These are phyloP conservation scores for Xylaria hypoxylon DNA, from an alignment of 2,329 filamentous ascomycete genomes.

Conservation along the genomic window DNA sequence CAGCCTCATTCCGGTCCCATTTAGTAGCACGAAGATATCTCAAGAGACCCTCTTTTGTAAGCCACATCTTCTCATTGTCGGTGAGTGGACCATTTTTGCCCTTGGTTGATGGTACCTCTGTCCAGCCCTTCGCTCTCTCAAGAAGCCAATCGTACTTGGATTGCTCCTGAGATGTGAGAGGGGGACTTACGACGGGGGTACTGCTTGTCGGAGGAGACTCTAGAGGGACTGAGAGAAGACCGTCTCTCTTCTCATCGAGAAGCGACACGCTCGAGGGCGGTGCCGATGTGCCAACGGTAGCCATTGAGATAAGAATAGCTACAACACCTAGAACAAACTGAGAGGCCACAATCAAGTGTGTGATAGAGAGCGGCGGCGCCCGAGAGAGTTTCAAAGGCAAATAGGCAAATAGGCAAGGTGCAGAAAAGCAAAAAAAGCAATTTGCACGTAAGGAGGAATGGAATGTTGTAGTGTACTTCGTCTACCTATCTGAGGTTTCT, in stretches of 20 bases:
- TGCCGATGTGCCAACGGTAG: conserved; percentile 28
- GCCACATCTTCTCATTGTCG: conserved; percentile 86
- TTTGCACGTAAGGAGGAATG: not conserved
- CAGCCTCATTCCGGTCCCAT: conserved; percentile 81
- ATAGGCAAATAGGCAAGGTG: too few species aligned
- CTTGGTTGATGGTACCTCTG: conserved; percentile 69
- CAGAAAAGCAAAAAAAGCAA: not conserved
- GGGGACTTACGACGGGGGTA: conserved; percentile 66
- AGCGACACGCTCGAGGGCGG: conserved; percentile 27
- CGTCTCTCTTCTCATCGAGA: conserved; percentile 44
- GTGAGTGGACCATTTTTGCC: conserved; percentile 73
- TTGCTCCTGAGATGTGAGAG: conserved; percentile 80
- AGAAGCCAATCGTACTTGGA: conserved; percentile 85
- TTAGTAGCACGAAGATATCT: conserved; percentile 95
- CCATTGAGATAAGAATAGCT: conserved; percentile 24
- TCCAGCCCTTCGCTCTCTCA: conserved; percentile 76
- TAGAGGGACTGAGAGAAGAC: conserved; percentile 65
- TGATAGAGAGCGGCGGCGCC: not conserved
- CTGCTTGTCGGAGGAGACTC: conserved; percentile 66
- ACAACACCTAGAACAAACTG: not conserved
- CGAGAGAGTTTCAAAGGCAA: not conserved
- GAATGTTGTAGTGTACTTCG: conserved; percentile 3
- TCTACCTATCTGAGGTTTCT: not conserved
- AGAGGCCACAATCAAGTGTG: not conserved
- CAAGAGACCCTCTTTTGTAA: conserved; percentile 91